These are phyloP conservation scores for Penicillium robsamsonii DNA, from an alignment of 495 filamentous ascomycete genomes.

Conservation along the genomic window DNA sequence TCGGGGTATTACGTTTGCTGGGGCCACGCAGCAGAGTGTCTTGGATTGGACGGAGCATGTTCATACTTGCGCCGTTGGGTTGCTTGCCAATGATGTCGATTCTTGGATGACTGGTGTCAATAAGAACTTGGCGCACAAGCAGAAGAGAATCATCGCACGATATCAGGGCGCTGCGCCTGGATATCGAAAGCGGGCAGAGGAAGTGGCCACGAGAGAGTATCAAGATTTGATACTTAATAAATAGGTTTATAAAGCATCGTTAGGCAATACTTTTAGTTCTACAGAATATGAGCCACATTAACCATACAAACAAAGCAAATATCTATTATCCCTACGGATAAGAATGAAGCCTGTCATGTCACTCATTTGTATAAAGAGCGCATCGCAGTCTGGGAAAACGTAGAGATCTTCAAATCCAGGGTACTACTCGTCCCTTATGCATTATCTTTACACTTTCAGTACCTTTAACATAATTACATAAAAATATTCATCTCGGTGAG, in stretches of 20 bases:
- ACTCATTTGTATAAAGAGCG: too few species aligned
- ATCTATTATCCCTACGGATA: too few species aligned
- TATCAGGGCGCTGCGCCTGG: slow-evolving; percentile 29
- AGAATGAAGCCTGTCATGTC: too few species aligned
- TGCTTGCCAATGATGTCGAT: slow-evolving; percentile 37
- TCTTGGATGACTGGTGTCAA: slow-evolving; percentile 44
- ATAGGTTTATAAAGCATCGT: neutral
- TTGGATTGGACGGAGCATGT: slow-evolving; percentile 30
- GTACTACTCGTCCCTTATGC: too few species aligned
- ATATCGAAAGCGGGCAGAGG: slow-evolving; percentile 23
- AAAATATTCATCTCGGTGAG: slow-evolving; percentile 10
- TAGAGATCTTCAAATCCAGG: too few species aligned
- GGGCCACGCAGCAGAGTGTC: slow-evolving; percentile 16
- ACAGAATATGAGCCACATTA: neutral
- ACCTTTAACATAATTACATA: slow-evolving; percentile 1
- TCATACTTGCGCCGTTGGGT: slow-evolving; percentile 28
- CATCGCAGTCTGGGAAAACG: too few species aligned
- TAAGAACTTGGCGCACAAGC: slow-evolving; percentile 35
- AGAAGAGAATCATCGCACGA: slow-evolving; percentile 34
- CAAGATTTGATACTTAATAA: slow-evolving; percentile 19
- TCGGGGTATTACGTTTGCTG: slow-evolving; percentile 14
- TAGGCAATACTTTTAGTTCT: neutral
- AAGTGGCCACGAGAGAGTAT: slow-evolving; percentile 21
- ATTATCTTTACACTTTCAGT: too few species aligned
- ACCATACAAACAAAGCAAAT: too few species aligned